Conservation (phyloP, 2,329 filamentous ascomycete genomes). For the Colletotrichum sp. region DNA sequence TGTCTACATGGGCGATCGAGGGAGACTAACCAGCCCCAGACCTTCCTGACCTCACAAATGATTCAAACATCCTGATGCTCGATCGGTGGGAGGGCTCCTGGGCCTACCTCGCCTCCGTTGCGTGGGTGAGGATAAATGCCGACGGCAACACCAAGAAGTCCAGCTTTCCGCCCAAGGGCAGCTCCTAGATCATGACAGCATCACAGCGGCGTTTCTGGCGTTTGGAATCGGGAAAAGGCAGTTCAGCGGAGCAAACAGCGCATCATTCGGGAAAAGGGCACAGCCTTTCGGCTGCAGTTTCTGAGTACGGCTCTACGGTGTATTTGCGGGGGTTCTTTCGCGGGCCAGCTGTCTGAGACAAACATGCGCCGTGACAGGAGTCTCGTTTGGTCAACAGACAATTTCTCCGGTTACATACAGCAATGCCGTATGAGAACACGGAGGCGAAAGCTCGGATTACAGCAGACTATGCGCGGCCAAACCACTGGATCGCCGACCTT, state of each 20-base stretch:
- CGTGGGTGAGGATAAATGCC: conserved; percentile 76
- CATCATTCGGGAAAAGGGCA: not conserved
- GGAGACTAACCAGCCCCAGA: not conserved
- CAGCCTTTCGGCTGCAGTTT: not conserved
- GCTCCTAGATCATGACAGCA: conserved; percentile 22
- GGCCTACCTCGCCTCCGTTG: conserved; percentile 76
- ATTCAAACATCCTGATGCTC: conserved; percentile 68
- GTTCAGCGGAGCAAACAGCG: not conserved
- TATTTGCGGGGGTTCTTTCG: not conserved
- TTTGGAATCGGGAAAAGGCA: not conserved
- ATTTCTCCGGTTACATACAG: conserved; percentile 18
- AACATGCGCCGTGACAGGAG: conserved; percentile 3
- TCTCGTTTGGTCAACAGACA: conserved; percentile 10
- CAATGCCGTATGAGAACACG: not conserved
- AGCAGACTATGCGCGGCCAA: not conserved
- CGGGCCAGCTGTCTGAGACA: conserved; percentile 12
- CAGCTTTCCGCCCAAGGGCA: conserved; percentile 72
- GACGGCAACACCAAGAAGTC: conserved; percentile 70
- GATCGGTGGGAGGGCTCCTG: conserved; percentile 83
- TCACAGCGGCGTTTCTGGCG: conserved; percentile 12
- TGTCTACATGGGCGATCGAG: not conserved
- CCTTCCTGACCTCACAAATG: conserved; percentile 75
- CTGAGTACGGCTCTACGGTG: not conserved
- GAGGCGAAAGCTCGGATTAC: conserved; percentile 6
- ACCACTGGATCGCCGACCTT: conserved; percentile 3